phyloP scores from a whole-genome alignment of 2,329 filamentous ascomycete genomes.

The Aureobasidium melanogenum region DNA sequence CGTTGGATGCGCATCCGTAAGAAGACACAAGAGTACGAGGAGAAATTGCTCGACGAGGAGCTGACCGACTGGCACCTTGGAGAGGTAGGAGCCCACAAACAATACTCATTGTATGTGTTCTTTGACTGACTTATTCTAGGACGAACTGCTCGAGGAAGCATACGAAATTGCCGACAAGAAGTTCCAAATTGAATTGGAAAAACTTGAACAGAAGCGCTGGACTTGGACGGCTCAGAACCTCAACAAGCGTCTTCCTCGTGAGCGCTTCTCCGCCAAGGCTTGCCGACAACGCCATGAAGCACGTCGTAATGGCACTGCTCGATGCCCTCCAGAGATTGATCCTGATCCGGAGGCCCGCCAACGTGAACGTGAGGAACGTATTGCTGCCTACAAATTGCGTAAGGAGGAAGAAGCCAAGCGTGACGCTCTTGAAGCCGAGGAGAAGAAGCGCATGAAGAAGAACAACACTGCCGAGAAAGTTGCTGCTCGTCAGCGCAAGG shows the following conservation, averaged over 20 bases:
- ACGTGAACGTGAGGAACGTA: conserved; percentile 23
- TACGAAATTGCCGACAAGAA: conserved; percentile 35
- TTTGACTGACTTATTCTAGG: conserved; percentile 25
- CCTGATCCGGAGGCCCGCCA: conserved; percentile 31
- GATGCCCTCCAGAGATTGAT: conserved; percentile 35
- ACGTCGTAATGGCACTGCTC: conserved; percentile 35
- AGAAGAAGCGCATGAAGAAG: conserved; percentile 4
- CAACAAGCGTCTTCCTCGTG: conserved; percentile 27
- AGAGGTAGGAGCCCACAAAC: conserved; percentile 31
- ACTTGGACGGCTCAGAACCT: conserved; percentile 29
- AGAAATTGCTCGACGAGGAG: conserved; percentile 37
- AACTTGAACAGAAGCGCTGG: conserved; percentile 37
- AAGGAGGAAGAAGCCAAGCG: conserved; percentile 16
- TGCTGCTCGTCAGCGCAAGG: conserved; percentile 11
- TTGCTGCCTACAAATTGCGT: conserved; percentile 19
- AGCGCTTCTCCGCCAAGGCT: conserved; percentile 39
- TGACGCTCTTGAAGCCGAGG: conserved; percentile 12
- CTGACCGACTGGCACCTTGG: conserved; percentile 41
- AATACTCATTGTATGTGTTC: background rate
- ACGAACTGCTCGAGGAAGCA: conserved; percentile 34
- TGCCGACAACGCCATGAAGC: conserved; percentile 36
- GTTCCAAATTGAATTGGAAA: conserved; percentile 31
- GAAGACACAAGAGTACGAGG: conserved; percentile 33
- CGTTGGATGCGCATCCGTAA: conserved; percentile 39
- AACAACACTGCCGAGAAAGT: conserved; percentile 13